A percentile compares a stretch with the other conserved stretches of the same genome.
Conservation (phyloP, 495 filamentous ascomycete species). For the Tuber melanosporum region DNA sequence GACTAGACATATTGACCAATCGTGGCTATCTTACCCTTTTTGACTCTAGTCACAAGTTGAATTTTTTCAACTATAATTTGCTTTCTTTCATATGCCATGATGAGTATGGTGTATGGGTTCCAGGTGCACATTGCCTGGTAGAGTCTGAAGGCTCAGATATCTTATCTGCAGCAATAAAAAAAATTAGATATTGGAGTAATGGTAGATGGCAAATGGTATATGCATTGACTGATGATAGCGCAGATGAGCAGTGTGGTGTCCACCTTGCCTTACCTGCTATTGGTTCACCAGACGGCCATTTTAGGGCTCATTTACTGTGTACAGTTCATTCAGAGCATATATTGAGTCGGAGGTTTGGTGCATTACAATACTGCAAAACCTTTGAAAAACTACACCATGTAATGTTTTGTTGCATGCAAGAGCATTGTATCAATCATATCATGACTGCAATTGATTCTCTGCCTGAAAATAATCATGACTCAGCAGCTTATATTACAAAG, state of each 20-base stretch:
- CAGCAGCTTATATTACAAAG: slow-evolving; percentile 5
- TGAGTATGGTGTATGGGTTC: slow-evolving; percentile 11
- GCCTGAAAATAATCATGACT: too few relatives aligned
- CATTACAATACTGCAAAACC: background rate
- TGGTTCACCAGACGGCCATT: too few relatives aligned
- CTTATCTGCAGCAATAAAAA: slow-evolving; percentile 4
- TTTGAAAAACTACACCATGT: background rate
- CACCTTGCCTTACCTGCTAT: background rate
- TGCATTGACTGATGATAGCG: slow-evolving; percentile 15
- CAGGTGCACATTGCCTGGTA: slow-evolving; percentile 8
- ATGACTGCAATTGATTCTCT: too few relatives aligned
- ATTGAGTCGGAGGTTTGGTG: too few relatives aligned
- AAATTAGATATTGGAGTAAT: background rate
- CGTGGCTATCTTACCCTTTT: too few relatives aligned
- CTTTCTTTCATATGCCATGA: slow-evolving; percentile 10
- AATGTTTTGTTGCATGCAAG: too few relatives aligned
- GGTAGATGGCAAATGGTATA: slow-evolving; percentile 9
- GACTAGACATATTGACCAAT: too few relatives aligned
- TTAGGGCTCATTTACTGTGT: too few relatives aligned
- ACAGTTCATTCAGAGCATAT: too few relatives aligned
- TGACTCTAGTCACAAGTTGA: too few relatives aligned
- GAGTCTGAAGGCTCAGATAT: slow-evolving; percentile 4
- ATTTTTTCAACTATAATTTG: slow-evolving; percentile 8
- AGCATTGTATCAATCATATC: too few relatives aligned
- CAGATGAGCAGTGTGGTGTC: slow-evolving; percentile 8